These are phyloP conservation scores for Tetracladium marchalianum DNA, from an alignment of 495 filamentous ascomycete genomes.

Conservation along the genomic window DNA sequence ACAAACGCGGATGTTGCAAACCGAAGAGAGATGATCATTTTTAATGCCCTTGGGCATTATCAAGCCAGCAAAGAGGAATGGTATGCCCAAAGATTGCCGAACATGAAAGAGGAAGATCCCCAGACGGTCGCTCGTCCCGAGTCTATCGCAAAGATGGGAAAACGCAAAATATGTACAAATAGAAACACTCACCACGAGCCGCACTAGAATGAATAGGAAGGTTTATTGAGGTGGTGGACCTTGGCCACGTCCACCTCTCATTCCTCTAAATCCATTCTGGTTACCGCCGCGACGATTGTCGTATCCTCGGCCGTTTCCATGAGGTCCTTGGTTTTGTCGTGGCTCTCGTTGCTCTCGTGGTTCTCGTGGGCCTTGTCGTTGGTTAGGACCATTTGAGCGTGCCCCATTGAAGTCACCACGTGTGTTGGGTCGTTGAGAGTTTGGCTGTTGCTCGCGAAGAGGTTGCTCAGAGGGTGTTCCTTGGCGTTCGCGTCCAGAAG, in stretches of 20 bases:
- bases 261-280: slow-evolving; percentile 29
- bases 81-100: slow-evolving; percentile 3
- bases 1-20: slow-evolving; percentile 14
- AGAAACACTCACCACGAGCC: slow-evolving; percentile 10
- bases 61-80: neutral
- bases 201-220: neutral
- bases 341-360: slow-evolving; percentile 24
- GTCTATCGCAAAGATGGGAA: slow-evolving; percentile 16
- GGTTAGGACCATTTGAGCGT: slow-evolving; percentile 17
- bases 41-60: neutral
- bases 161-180: slow-evolving; percentile 22
- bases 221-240: slow-evolving; percentile 16
- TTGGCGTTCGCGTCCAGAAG: slow-evolving; percentile 6
- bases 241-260: slow-evolving; percentile 32
- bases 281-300: slow-evolving; percentile 25
- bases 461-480: slow-evolving; percentile 22
- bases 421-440: slow-evolving; percentile 14
- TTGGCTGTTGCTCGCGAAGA: slow-evolving; percentile 16
- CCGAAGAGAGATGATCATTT: slow-evolving; percentile 6
- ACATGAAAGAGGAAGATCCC: slow-evolving; percentile 8
- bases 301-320: slow-evolving; percentile 23
- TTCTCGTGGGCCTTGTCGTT: slow-evolving; percentile 31
- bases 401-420: slow-evolving; percentile 10
- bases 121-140: slow-evolving; percentile 7
- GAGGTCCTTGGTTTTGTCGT: slow-evolving; percentile 15